Evolutionary conservation across 352 stramenopile species (phyloP).

Genomic region (Phytophthora aleatoria): DNA sequence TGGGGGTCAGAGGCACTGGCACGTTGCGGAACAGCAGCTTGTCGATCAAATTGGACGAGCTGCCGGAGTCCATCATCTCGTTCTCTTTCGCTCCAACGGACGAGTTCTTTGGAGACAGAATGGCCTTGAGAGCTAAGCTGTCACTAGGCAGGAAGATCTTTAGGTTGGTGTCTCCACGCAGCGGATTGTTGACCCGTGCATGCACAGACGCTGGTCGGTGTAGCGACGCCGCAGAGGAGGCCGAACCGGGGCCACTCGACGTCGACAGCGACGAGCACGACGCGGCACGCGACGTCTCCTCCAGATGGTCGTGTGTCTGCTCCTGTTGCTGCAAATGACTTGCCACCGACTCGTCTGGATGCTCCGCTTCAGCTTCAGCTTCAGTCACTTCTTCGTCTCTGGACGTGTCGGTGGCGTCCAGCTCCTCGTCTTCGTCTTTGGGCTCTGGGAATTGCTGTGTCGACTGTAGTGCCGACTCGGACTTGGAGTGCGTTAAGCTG

Average conservation of each 20-base stretch:
- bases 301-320: slow-evolving; percentile 2
- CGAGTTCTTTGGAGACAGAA: slow-evolving; percentile 48
- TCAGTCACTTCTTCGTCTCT: slow-evolving; percentile 15
- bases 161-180: slow-evolving; percentile 39
- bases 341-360: slow-evolving; percentile 1
- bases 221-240: slow-evolving; percentile 16
- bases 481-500: slow-evolving; percentile 14
- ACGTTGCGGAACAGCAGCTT: slow-evolving; percentile 44
- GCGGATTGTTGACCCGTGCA: slow-evolving; percentile 15
- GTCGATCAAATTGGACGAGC: slow-evolving; percentile 37
- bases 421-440: slow-evolving; percentile 24
- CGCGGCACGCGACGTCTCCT: slow-evolving; percentile 21
- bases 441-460: background rate
- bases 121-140: slow-evolving; percentile 59
- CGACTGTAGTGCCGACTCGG: slow-evolving; percentile 7
- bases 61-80: background rate
- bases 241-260: slow-evolving; percentile 4
- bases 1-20: slow-evolving; percentile 15
- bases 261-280: slow-evolving; percentile 33
- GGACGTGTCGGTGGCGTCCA: slow-evolving; percentile 30
- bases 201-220: slow-evolving; percentile 13
- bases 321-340: slow-evolving; percentile 12
- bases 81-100: background rate
- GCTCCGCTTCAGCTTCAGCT: background rate
- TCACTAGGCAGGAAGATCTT: slow-evolving; percentile 64